phyloP scores from a whole-genome alignment of 306 rosid species.

The Begonia masoniana region DNA sequence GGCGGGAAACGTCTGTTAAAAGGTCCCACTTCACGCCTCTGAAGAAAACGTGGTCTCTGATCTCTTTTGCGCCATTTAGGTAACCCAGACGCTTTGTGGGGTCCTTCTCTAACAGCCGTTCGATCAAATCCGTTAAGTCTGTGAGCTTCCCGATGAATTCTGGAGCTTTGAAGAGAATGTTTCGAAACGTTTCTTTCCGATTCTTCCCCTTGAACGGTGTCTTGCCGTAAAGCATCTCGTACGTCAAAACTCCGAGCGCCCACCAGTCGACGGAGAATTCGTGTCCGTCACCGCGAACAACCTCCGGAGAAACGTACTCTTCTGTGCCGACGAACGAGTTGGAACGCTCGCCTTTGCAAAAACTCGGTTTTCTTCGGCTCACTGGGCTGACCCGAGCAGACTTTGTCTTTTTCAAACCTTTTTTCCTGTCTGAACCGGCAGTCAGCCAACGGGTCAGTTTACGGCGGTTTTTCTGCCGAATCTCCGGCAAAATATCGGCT shows the following conservation, averaged over 20 bases:
- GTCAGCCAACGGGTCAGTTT: slow-evolving; percentile 39
- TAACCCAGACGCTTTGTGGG: slow-evolving; percentile 63
- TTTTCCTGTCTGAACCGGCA: slow-evolving; percentile 2
- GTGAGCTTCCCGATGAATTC: slow-evolving; percentile 51
- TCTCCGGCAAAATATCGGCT: neutral
- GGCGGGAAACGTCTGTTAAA: slow-evolving; percentile 52
- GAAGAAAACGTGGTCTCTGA: slow-evolving; percentile 72
- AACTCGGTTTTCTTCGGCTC: slow-evolving; percentile 45
- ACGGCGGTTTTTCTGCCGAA: slow-evolving; percentile 23
- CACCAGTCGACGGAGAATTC: slow-evolving; percentile 97
- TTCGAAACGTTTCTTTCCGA: slow-evolving; percentile 72
- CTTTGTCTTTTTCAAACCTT: slow-evolving; percentile 37
- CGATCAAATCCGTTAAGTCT: slow-evolving; percentile 51
- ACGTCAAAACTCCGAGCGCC: slow-evolving; percentile 65
- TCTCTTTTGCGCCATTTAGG: slow-evolving; percentile 55
- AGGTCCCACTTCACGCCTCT: slow-evolving; percentile 74
- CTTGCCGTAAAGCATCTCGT: slow-evolving; percentile 74
- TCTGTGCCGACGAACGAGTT: slow-evolving; percentile 92
- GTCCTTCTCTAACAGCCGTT: slow-evolving; percentile 57
- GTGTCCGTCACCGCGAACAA: slow-evolving; percentile 77
- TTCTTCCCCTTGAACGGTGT: slow-evolving; percentile 91
- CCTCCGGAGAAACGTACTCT: slow-evolving; percentile 90
- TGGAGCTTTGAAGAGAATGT: slow-evolving; percentile 42
- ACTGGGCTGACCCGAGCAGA: slow-evolving; percentile 76
- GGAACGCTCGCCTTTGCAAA: slow-evolving; percentile 58